Percentiles rank a stretch among this genome's conserved stretches.
phyloP scores from a whole-genome alignment of 352 stramenopile genomes.

The Globisporangium parvum region DNA sequence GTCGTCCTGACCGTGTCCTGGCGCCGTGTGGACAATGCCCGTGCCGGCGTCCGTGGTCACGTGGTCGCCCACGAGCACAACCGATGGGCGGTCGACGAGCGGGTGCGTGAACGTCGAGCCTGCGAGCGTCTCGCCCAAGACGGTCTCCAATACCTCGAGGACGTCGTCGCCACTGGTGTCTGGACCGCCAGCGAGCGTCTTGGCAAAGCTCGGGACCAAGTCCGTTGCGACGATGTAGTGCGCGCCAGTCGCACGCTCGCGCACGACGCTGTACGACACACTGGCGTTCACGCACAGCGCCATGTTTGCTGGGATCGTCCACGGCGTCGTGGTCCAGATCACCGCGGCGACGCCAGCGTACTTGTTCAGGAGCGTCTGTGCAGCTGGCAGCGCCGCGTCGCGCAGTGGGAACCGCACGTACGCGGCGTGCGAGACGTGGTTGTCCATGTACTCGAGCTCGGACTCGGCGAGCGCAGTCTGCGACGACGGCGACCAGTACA shows the following conservation, averaged over 20 bases:
- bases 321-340: slow-evolving; percentile 99
- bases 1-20: slow-evolving; percentile 97
- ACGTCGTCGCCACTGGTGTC: slow-evolving; percentile 1
- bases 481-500: slow-evolving; percentile 98
- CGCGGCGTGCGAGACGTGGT: slow-evolving; percentile 95
- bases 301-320: slow-evolving; percentile 97
- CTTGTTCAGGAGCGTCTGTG: slow-evolving; percentile 24
- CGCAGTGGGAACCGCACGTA: slow-evolving; percentile 89
- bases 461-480: slow-evolving; percentile 97
- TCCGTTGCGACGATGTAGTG: slow-evolving; percentile 63
- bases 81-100: slow-evolving; percentile 71
- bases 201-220: slow-evolving; percentile 40
- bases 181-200: slow-evolving; percentile 10
- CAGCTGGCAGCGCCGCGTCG: slow-evolving; percentile 6
- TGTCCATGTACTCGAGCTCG: slow-evolving; percentile 97
- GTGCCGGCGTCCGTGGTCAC: slow-evolving; percentile 97
- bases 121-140: slow-evolving; percentile 47
- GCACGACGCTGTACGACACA: slow-evolving; percentile 92
- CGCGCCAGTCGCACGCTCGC: slow-evolving; percentile 19
- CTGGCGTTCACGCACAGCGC: slow-evolving; percentile 95
- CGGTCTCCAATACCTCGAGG: slow-evolving; percentile 51
- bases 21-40: slow-evolving; percentile 98
- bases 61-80: slow-evolving; percentile 93
- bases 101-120: slow-evolving; percentile 86
- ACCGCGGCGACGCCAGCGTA: slow-evolving; percentile 50